A percentile compares a stretch with the other conserved stretches of the same genome.
These are phyloP conservation scores for Eragrostis tef DNA, from an alignment of 202 grass and related monocot species.

Conservation along the genomic window DNA sequence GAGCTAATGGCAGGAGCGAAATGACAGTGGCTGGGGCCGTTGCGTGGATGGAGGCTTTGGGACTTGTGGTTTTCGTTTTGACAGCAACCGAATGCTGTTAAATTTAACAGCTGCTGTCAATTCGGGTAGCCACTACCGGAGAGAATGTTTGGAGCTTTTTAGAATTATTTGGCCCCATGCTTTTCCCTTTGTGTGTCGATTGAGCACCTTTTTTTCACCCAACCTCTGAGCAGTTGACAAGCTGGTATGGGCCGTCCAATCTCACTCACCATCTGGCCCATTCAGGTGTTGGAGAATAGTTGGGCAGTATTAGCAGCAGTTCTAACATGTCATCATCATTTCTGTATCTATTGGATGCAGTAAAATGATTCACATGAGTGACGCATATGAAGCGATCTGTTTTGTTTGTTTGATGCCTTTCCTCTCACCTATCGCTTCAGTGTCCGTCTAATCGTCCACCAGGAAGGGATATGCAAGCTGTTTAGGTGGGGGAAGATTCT, in stretches of 20 bases:
- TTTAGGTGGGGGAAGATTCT: conserved; percentile 32
- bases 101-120: conserved; percentile 46
- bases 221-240: conserved; percentile 30
- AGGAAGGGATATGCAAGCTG: background rate
- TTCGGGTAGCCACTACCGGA: conserved; percentile 24
- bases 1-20: conserved; percentile 40
- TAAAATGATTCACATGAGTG: conserved; percentile 45
- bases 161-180: background rate
- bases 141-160: conserved; percentile 49
- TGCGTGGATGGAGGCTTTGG: conserved; percentile 29
- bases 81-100: background rate
- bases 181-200: background rate
- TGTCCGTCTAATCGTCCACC: conserved; percentile 32
- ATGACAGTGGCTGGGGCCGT: conserved; percentile 38
- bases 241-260: conserved; percentile 42
- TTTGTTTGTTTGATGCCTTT: conserved; percentile 34
- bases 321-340: conserved; percentile 18
- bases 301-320: conserved; percentile 11
- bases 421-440: conserved; percentile 37
- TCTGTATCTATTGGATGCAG: conserved; percentile 30
- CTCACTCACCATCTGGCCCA: conserved; percentile 30
- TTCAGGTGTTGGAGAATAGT: conserved; percentile 29
- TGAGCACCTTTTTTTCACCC: background rate
- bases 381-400: background rate
- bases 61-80: conserved; percentile 53